Evolutionary conservation across 1,284 basidiomycete genomes (phyloP), one percentile per base, ranked within the genome.

Genomic region (Heterobasidion occidentale): DNA sequence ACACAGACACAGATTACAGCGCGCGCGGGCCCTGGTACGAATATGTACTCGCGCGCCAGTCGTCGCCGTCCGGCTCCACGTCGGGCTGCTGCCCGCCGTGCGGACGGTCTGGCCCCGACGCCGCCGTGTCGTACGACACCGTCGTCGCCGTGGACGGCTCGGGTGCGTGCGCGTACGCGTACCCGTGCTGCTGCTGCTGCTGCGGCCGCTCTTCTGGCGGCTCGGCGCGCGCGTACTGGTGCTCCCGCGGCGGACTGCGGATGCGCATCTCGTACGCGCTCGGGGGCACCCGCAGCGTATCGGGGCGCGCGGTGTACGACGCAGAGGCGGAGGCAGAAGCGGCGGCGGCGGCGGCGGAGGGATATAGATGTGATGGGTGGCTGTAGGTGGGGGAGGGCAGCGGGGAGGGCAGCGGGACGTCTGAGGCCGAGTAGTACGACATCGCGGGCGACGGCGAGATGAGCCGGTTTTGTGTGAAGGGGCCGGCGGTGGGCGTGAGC

Each of bases 371-470:
- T 20, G 58, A 61, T 17, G 62, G 57, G 12, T 56, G 55, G 14
- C 68, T 70, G 64, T 81, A 83, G 55, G 74, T 69, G 15, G 81
- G 72, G 27, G 75, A 74, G 1, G 83, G 81, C 46, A 80, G 64
- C 0, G 86, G 84, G 6, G 85, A 85, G 9, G 83, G 75, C 9
- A 74, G 62, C 2, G 86, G 84, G 36, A 89, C 74, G 51, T 86
- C 84, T 8, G 77, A 86, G 9, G 74, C 79, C 27, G 88, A 87
- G 65, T 90, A 88, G 65, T 88, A 88, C n/a, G 88, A 88, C 19
- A 67, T 61, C 36, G 67, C 63, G 19, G 64, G 65, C 0, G 65
- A 66, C 9, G 68, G 65, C 19, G 70, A 64, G 6, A 54, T 33
- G 17, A n/a, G 12, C 38, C 38, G 11, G 38, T 42, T 42, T 11